Conservation (phyloP, 106 monocot genomes). For the Dendrobium chrysotoxum region DNA sequence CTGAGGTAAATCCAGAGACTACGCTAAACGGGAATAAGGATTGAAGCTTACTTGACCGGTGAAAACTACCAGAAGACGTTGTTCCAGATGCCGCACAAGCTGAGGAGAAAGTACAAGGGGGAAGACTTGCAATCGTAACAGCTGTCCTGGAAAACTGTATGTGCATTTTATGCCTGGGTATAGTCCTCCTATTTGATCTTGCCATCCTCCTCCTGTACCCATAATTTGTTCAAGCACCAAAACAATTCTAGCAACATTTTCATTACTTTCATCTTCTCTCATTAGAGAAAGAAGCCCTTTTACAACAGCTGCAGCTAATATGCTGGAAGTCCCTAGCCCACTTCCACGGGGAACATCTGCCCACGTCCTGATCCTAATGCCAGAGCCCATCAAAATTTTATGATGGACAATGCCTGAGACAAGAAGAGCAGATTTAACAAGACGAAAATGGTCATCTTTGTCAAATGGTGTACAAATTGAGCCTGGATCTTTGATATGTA, state of each 20-base stretch:
- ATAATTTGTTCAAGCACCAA: conserved; percentile 84
- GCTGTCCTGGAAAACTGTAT: conserved; percentile 76
- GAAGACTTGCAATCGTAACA: conserved; percentile 63
- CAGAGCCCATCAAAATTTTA: conserved; percentile 28
- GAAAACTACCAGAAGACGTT: conserved; percentile 82
- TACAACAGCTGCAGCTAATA: conserved; percentile 90
- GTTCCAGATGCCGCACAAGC: conserved; percentile 55
- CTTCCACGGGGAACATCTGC: conserved; percentile 92
- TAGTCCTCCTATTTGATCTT: conserved; percentile 96
- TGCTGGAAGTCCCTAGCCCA: conserved; percentile 95
- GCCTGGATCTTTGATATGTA: conserved; percentile 52
- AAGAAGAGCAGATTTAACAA: conserved; percentile 85
- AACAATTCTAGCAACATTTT: conserved; percentile 87
- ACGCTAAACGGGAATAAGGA: not conserved
- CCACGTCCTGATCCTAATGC: conserved; percentile 68
- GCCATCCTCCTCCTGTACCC: conserved; percentile 99
- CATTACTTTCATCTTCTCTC: conserved; percentile 80
- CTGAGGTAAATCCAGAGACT: not conserved
- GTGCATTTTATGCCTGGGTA: conserved; percentile 92
- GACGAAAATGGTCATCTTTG: conserved; percentile 68
- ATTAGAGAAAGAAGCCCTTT: conserved; percentile 83
- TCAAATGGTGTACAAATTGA: conserved; percentile 59
- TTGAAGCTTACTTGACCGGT: conserved; percentile 72
- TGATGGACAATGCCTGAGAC: conserved; percentile 55
- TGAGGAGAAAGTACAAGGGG: conserved; percentile 53